phyloP scores from a whole-genome alignment of 306 rosid genomes.

The Cucumis sativus region Cucumber_9930_V3 NC_026661.2:21686001-21686500 shows the following conservation, averaged over 20 bases:
- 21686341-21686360: conserved; percentile 5
- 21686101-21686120: too few species aligned
- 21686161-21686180: background rate
- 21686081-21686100: background rate
- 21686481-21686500: background rate
- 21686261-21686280: background rate
- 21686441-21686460: conserved; percentile 10
- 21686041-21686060: background rate
- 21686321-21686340: background rate
- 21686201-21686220: background rate
- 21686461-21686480: background rate
- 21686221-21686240: background rate
- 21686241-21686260: background rate
- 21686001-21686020: background rate
- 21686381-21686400: conserved; percentile 15
- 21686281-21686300: background rate
- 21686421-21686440: background rate
- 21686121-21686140: background rate
- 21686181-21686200: background rate
- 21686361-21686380: conserved; percentile 25
- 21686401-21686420: background rate
- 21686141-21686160: background rate
- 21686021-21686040: background rate
- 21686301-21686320: background rate
- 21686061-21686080: background rate